Evolutionary conservation across 768 basidiomycete species (phyloP), one percentile per base, ranked within the genome.

Genomic region (Termitomyces sp.): DNA sequence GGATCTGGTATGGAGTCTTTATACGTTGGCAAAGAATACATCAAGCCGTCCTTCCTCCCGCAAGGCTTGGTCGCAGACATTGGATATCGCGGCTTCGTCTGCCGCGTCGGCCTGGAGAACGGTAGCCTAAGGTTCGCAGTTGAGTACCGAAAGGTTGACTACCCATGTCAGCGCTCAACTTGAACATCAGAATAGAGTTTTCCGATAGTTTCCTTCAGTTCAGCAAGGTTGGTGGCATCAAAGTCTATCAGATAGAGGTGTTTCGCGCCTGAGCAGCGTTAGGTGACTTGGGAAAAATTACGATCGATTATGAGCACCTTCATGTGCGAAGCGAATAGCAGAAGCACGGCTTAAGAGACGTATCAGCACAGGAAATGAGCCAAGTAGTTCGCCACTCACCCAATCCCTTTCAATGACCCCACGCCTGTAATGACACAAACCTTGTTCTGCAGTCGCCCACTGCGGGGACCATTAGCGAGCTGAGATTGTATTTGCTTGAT

Each of bases 11-110:
- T 6, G 1, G 26, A 55, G 28, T 28, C n/a, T 23, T 50, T 84
- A 55, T 67, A 93, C 95, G 70, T 98, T 97, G 36, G 95, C 95
- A 69, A 95, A 98, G 79, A 97, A 97, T 63, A 95, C 86, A 64
- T 98, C 95, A 13, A 98, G 78, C 60, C 85, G 81, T 9, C 94
- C 93, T 68, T 95, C 88, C 61, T 97, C 93, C 46, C 81, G 73
- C 35, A 93, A 67, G 2, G 89, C 92, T 58, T 77, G 85, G 58
- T 87, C 75, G 70, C 94, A 93, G 1, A 94, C 70, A 6, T 72
- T 74, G 23, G 82, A 77, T 57, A 97, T 87, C 10, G 87, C 81
- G 13, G 72, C 64, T 55, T 93, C 87, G 67, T 93, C 86, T 20
- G 93, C 87, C 14, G 94, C 95, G 69, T 98, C 95, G 14, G 84